Evolutionary conservation across 306 rosid species (phyloP).

Genomic region (Cicer pinnatifidum): DNA sequence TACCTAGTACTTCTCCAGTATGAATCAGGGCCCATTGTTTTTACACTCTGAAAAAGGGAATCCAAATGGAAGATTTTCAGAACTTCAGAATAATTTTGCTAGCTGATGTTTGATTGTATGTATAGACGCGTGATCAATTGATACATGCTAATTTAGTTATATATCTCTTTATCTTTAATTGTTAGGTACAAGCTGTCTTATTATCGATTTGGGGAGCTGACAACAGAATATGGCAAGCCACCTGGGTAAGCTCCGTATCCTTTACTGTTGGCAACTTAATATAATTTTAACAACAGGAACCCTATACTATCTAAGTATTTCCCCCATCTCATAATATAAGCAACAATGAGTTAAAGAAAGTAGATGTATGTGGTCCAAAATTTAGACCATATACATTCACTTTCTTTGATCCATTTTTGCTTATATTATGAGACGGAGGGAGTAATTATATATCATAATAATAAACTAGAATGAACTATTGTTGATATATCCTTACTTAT

Average conservation of each 20-base stretch:
- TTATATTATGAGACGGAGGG: too few species aligned
- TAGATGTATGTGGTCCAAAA: too few species aligned
- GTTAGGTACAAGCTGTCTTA: constrained; percentile 92
- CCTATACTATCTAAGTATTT: not conserved
- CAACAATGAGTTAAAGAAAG: too few species aligned
- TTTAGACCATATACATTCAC: too few species aligned
- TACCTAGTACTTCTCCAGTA: constrained; percentile 10
- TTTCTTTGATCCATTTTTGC: too few species aligned
- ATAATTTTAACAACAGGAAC: constrained; percentile 15
- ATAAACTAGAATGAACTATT: constrained; percentile 3
- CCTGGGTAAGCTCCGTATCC: constrained; percentile 72
- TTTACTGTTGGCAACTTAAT: constrained; percentile 8
- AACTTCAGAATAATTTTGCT: not conserved
- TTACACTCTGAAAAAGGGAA: not conserved
- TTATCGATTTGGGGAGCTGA: constrained; percentile 96
- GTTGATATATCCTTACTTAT: constrained; percentile 12
- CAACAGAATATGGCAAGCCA: constrained; percentile 97
- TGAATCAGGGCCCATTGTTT: not conserved
- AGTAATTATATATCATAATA: not conserved
- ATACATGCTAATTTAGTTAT: constrained; percentile 25
- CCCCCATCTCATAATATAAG: too few species aligned
- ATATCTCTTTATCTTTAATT: constrained; percentile 36
- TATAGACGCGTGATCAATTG: not conserved
- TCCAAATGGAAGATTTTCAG: not conserved
- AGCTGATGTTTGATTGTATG: constrained; percentile 9